Base-by-base conservation (phyloP, 768 basidiomycete species). In the Russula sp. region DNA sequence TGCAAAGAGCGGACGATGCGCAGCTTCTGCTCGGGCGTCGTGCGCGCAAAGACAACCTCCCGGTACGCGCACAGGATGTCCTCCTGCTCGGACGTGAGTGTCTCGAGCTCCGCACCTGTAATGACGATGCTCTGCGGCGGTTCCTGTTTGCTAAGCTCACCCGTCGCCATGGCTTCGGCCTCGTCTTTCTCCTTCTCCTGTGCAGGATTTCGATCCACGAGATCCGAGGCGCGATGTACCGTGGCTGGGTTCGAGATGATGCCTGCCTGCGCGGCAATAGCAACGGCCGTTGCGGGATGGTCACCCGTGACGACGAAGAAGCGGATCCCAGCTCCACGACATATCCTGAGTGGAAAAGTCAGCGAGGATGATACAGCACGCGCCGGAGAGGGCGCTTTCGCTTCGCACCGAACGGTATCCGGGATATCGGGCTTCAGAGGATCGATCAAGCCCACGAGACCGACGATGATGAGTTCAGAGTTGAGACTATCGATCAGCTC, bases 281-380 rank as follows among this genome's bases (percentile, higher is more conserved):
- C 84, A 4, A 80, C 75, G 0, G 84, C 85, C 0, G 86, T 88
- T 14, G 80, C 74, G 34, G 82, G 78, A 70, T 86, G 75, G 75
- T 89, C 81, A 56, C 80, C 80, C 10, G 82, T 82, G 59, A 87
- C 83, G 76, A 88, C 83, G 68, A 81, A 80, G 69, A 86, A 82
- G 11, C 85, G 77, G 52, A 86, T 82, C 5, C 84, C 84, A 8
- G 85, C 86, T 14, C 78, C 69, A 31, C 83, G 78, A 65, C 80
- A 80, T n/a, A 75, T 69, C 7, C 75, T 75, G 34, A 16, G 20
- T 0, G 11, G 34, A 31, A 4, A 4, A 47, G n/a, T 22, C 16
- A 42, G 37, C 4, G 18, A 20, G 22, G 6, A 35, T 14, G 58
- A 42, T 8, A n/a, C 39, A 40, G 2, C 27, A 27, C 27, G 27